Evolutionary conservation across 2,329 filamentous ascomycete species (phyloP).

Genomic region (Fusarium oxysporum): DNA sequence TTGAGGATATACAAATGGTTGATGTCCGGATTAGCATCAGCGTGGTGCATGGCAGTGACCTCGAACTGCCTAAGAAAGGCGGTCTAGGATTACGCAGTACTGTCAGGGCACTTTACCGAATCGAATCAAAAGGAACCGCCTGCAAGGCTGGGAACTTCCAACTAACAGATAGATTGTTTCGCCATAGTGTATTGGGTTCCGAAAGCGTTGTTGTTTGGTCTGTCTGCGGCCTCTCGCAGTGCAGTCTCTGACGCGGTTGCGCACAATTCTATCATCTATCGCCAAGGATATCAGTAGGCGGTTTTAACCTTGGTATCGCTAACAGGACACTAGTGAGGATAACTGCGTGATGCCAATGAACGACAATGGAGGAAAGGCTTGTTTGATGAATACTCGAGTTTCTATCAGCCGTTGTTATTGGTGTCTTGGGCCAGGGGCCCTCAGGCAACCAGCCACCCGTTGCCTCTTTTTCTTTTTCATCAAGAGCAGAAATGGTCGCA

Average conservation of each 20-base stretch:
- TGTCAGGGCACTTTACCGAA: neutral
- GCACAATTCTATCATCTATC: neutral
- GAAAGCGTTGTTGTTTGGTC: neutral
- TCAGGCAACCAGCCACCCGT: neutral
- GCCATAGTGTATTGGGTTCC: neutral
- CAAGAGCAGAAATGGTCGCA: neutral
- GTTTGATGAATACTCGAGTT: neutral
- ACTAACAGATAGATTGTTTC: neutral
- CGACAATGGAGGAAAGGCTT: neutral
- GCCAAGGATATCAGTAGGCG: neutral
- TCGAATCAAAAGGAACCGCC: neutral
- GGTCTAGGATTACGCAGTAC: conserved; percentile 5
- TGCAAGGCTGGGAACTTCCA: conserved; percentile 5
- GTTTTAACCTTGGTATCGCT: neutral
- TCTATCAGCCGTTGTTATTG: neutral
- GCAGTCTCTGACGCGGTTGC: neutral
- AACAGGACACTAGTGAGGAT: neutral
- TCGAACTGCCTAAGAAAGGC: conserved; percentile 9
- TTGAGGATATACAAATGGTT: neutral
- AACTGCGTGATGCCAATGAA: neutral
- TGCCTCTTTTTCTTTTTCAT: neutral
- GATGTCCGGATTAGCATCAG: neutral
- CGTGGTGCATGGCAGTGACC: neutral
- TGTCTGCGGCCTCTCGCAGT: neutral
- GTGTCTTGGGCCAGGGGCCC: neutral